phyloP scores from a whole-genome alignment of 2,329 filamentous ascomycete species.

The Decorospora gaudefroyi region DNA sequence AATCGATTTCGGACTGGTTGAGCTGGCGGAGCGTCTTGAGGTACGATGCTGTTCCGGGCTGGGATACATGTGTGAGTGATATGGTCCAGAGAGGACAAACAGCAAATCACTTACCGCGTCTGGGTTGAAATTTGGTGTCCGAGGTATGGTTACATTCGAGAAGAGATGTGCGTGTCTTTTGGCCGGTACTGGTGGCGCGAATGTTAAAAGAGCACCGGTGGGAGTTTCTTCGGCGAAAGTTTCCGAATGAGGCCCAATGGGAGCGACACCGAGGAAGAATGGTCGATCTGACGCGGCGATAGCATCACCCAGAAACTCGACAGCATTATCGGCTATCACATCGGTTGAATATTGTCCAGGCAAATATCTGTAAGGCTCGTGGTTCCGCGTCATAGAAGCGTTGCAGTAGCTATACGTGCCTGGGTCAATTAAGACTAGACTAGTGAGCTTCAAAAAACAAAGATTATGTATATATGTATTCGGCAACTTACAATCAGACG shows the following conservation, averaged over 20 bases:
- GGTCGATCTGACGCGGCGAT: conserved; percentile 57
- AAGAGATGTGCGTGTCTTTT: conserved; percentile 67
- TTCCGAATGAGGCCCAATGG: conserved; percentile 65
- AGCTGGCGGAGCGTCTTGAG: conserved; percentile 41
- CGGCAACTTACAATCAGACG: conserved; percentile 48
- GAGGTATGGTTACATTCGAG: conserved; percentile 61
- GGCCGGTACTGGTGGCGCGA: conserved; percentile 63
- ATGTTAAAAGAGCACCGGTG: conserved; percentile 23
- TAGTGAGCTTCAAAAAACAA: background rate
- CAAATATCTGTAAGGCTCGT: conserved; percentile 59
- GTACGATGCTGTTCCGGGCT: conserved; percentile 27
- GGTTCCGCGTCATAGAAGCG: conserved; percentile 65
- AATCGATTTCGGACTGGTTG: conserved; percentile 55
- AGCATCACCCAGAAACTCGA: conserved; percentile 65
- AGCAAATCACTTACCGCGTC: conserved; percentile 41
- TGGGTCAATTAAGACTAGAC: conserved; percentile 60
- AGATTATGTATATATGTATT: background rate
- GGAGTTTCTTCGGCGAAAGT: conserved; percentile 18
- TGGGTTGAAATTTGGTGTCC: conserved; percentile 69
- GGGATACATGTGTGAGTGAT: background rate
- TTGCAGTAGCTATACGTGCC: conserved; percentile 72
- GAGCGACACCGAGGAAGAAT: conserved; percentile 70
- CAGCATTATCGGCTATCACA: conserved; percentile 62
- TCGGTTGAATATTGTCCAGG: conserved; percentile 63
- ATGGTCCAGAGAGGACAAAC: background rate